Base-by-base conservation (phyloP, 2,329 filamentous ascomycete species). In the Colletotrichum sp. region DNA sequence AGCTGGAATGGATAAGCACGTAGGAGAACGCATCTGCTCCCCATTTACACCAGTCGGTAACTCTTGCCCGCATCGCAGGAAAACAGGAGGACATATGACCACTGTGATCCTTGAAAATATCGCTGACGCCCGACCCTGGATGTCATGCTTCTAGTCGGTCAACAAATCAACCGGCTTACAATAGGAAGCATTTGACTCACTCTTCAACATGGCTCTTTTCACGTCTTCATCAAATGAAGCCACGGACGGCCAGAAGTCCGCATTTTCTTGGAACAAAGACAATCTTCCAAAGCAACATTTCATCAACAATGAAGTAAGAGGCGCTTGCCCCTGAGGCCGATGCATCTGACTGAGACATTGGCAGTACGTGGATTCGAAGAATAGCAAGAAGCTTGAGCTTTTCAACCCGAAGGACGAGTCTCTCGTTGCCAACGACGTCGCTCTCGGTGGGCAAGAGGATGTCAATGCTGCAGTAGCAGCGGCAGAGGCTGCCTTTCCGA, bases 321-420 rank as follows among this genome's bases (percentile, higher is more conserved):
- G 7, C 6, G 62, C 22, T 25, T 13, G 29, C 39, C 52, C 19
- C 34, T 15, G 13, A n/a, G 9, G 30, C 7, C 16, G 8, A 15
- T 16, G 19, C 19, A 32, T 8, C 29, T 78, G 61, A 73, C 15
- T 22, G 15, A 66, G 3, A 59, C 19, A 7, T 27, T 13, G 15
- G 44, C 85, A 87, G 79, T 83, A 86, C 71, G 81, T 86, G 71
- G 86, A 86, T 69, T 86, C 86, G 11, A 85, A 86, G 71, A 85
- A 81, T 78, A 74, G 82, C 32, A 87, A 88, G 79, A 90, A 87
- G 68, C 83, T 90, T 49, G 83, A 85, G n/a, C 81, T 90, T 6
- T 81, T 84, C 82, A 90, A 88, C 77, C 89, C 90, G 12, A 87
- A 85, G 66, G 86, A 90, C 79, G 86, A 86, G 69, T 85, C 86